These are phyloP conservation scores for Ophiostoma fasciatum DNA, from an alignment of 2,329 filamentous ascomycete species.

Conservation along the genomic window DNA sequence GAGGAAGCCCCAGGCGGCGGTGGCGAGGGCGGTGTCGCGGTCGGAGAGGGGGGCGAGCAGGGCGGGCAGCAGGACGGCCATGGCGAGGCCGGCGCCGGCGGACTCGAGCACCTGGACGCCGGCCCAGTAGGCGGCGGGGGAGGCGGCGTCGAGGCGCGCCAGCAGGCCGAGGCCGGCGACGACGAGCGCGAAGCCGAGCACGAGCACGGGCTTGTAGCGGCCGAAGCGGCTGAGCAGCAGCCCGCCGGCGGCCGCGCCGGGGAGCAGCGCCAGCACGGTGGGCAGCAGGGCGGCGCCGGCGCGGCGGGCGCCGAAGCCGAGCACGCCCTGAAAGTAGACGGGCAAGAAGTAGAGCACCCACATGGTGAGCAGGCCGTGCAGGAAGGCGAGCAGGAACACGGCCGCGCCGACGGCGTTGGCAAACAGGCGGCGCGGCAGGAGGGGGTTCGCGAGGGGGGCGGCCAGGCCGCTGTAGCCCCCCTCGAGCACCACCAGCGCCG, in stretches of 20 bases:
- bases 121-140: slow-evolving; percentile 18
- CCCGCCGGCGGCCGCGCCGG: slow-evolving; percentile 8
- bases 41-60: slow-evolving; percentile 21
- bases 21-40: slow-evolving; percentile 21
- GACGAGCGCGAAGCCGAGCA: slow-evolving; percentile 21
- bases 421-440: slow-evolving; percentile 29
- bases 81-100: slow-evolving; percentile 40
- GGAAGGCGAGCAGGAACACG: slow-evolving; percentile 17
- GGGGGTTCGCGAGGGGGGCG: slow-evolving; percentile 12
- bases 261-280: slow-evolving; percentile 13
- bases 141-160: slow-evolving; percentile 13
- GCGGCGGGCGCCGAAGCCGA: slow-evolving; percentile 17
- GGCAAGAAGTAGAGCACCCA: slow-evolving; percentile 26
- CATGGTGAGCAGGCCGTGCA: slow-evolving; percentile 19
- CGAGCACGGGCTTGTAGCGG: slow-evolving; percentile 20
- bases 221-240: slow-evolving; percentile 5
- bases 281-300: slow-evolving; percentile 18
- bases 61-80: slow-evolving; percentile 23
- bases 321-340: slow-evolving; percentile 30
- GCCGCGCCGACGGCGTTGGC: slow-evolving; percentile 21
- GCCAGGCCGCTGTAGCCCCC: slow-evolving; percentile 18
- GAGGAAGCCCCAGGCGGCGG: slow-evolving; percentile 24
- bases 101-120: slow-evolving; percentile 44
- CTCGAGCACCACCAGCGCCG: slow-evolving; percentile 20
- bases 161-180: slow-evolving; percentile 15